Conservation (phyloP, 75 land plant genomes). For the Azolla pinnata region DNA sequence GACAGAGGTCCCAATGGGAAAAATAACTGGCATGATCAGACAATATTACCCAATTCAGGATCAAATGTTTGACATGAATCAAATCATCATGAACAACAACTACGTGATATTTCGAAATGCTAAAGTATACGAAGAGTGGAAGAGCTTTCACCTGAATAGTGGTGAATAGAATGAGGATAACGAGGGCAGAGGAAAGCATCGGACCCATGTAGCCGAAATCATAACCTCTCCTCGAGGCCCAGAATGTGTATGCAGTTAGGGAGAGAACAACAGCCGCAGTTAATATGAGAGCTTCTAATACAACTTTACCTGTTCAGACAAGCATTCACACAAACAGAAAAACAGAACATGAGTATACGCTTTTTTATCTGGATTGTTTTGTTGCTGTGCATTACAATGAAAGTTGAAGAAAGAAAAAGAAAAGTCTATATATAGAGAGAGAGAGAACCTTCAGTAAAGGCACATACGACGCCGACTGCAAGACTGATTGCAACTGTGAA, state of each 20-base stretch:
- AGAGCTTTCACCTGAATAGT: slow-evolving; percentile 28
- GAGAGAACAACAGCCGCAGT: slow-evolving; percentile 52
- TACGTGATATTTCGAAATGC: not conserved
- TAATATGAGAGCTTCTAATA: slow-evolving; percentile 55
- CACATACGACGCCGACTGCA: slow-evolving; percentile 59
- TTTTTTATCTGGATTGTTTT: too few species aligned
- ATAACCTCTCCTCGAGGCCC: slow-evolving; percentile 70
- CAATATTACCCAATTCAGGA: not conserved
- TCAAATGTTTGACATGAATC: too few species aligned
- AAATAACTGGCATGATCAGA: slow-evolving; percentile 34
- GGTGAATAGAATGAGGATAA: slow-evolving; percentile 25
- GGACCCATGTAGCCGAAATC: slow-evolving; percentile 54
- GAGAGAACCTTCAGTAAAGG: slow-evolving; percentile 51
- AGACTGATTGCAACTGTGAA: slow-evolving; percentile 69
- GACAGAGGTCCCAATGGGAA: slow-evolving; percentile 69
- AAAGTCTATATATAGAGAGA: not conserved
- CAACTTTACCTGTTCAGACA: slow-evolving; percentile 44
- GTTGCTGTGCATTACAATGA: too few species aligned
- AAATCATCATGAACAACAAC: too few species aligned
- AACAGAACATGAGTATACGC: too few species aligned
- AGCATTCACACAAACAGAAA: not conserved
- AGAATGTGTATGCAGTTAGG: slow-evolving; percentile 72
- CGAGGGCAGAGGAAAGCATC: slow-evolving; percentile 25
- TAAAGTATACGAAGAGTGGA: not conserved
- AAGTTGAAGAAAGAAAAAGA: too few species aligned